Conservation (phyloP, 805 yeast genomes). For the Naumovozyma castellii region DNA sequence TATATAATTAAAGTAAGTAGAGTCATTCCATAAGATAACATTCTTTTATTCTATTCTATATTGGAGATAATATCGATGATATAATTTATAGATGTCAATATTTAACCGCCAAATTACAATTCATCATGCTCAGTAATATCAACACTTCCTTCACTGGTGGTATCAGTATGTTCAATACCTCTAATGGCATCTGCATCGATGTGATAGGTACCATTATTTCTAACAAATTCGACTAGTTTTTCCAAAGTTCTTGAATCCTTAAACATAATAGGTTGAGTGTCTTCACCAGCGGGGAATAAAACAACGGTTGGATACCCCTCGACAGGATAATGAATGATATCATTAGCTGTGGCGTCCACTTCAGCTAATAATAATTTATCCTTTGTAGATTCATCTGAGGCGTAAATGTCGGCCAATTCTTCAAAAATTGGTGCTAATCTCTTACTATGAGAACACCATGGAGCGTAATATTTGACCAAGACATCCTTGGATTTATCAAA, state of each 20-base stretch:
- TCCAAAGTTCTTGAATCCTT: slow-evolving; percentile 68
- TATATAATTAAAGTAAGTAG: too few relatives aligned
- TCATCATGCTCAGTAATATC: too few relatives aligned
- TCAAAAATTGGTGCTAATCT: slow-evolving; percentile 81
- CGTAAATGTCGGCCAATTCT: slow-evolving; percentile 68
- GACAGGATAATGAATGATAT: slow-evolving; percentile 64
- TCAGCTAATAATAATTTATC: slow-evolving; percentile 68
- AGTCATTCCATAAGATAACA: too few relatives aligned
- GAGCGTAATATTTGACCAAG: slow-evolving; percentile 87
- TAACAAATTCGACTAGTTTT: slow-evolving; percentile 58
- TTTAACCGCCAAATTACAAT: too few relatives aligned
- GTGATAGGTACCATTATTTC: slow-evolving; percentile 53
- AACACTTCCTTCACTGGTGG: too few relatives aligned
- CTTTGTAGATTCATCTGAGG: slow-evolving; percentile 38
- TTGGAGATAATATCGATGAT: too few relatives aligned
- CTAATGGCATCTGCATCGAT: slow-evolving; percentile 39
- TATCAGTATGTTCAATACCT: not conserved
- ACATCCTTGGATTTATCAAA: slow-evolving; percentile 53
- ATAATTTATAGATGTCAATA: too few relatives aligned
- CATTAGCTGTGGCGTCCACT: slow-evolving; percentile 84
- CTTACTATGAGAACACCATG: slow-evolving; percentile 98
- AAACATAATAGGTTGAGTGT: slow-evolving; percentile 55
- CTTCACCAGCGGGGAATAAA: slow-evolving; percentile 81
- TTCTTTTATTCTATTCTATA: too few relatives aligned
- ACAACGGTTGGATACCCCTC: slow-evolving; percentile 88